phyloP scores from a whole-genome alignment of 2,329 filamentous ascomycete species.

The Didymella pinodella region DNA sequence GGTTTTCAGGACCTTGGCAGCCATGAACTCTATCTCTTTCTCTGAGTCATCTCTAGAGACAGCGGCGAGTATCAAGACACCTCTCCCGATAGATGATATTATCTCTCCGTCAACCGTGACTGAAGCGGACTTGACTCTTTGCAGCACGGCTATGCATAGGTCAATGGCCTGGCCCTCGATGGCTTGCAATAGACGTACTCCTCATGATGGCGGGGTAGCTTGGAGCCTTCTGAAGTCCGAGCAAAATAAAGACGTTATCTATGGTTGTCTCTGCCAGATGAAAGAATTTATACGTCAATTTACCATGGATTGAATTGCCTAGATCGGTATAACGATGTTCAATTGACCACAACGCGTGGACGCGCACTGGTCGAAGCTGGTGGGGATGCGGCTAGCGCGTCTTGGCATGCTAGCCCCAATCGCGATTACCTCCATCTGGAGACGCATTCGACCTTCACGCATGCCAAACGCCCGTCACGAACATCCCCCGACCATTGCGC shows the following conservation, averaged over 20 bases:
- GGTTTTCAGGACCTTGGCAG: constrained; percentile 85
- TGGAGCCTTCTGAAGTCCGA: neutral
- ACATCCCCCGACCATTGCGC: constrained; percentile 27
- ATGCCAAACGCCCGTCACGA: constrained; percentile 27
- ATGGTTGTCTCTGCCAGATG: neutral
- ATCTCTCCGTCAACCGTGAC: constrained; percentile 92
- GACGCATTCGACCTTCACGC: constrained; percentile 38
- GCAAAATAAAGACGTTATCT: too few relatives aligned
- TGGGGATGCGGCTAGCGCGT: constrained; percentile 16
- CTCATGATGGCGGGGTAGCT: constrained; percentile 33
- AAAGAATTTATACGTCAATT: constrained; percentile 4
- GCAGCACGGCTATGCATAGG: constrained; percentile 75
- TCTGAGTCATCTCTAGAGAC: constrained; percentile 89
- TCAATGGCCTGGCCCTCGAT: constrained; percentile 19
- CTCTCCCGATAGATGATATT: constrained; percentile 89
- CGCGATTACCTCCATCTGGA: constrained; percentile 29
- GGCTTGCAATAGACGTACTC: constrained; percentile 29
- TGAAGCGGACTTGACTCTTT: constrained; percentile 92
- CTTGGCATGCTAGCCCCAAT: constrained; percentile 42
- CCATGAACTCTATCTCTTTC: constrained; percentile 85
- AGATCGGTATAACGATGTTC: constrained; percentile 9
- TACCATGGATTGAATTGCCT: constrained; percentile 7
- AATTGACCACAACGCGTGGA: constrained; percentile 18
- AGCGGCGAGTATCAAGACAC: constrained; percentile 88
- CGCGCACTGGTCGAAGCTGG: constrained; percentile 19